phyloP scores from a whole-genome alignment of 1,284 basidiomycete species.

The Tilletiopsis washingtonensis region DNA sequence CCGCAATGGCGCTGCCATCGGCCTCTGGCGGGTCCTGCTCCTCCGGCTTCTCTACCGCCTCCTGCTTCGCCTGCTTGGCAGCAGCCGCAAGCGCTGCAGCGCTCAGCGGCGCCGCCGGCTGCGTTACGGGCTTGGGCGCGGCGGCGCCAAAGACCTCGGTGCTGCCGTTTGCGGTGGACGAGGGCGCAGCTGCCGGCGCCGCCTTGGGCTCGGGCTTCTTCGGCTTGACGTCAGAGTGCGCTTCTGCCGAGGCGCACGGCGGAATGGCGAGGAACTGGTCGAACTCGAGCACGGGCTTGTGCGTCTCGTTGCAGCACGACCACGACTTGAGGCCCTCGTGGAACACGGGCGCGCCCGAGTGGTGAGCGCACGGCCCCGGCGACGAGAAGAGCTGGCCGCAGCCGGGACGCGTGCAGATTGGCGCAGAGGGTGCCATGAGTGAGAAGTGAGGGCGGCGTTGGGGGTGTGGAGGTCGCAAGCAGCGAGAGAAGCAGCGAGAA shows the following conservation, averaged over 20 bases:
- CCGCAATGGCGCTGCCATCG: constrained; percentile 8
- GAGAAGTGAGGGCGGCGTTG: too few species aligned
- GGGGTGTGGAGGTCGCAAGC: too few species aligned
- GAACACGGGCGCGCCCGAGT: constrained; percentile 44
- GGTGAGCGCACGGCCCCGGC: constrained; percentile 23
- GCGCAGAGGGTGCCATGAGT: too few species aligned
- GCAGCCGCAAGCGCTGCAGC: neutral
- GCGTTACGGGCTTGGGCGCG: neutral
- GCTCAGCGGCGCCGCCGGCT: neutral
- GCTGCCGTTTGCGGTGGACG: constrained; percentile 12
- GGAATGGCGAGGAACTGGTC: constrained; percentile 41
- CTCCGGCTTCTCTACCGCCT: constrained; percentile 4
- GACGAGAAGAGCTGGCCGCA: constrained; percentile 33
- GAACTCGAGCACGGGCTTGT: constrained; percentile 47
- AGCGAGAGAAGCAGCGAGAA: too few species aligned
- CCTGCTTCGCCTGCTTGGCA: neutral
- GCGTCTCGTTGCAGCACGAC: constrained; percentile 44
- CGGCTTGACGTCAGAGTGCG: constrained; percentile 28
- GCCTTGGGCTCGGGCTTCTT: constrained; percentile 7
- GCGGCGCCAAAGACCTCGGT: constrained; percentile 17
- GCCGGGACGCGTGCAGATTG: constrained; percentile 39
- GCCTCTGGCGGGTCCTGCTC: constrained; percentile 18
- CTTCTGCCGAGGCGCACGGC: constrained; percentile 26
- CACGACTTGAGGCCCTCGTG: constrained; percentile 46
- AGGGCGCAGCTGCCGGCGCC: neutral